phyloP scores from a whole-genome alignment of 495 filamentous ascomycete genomes.

The Massariosphaeria phaeospora region DNA sequence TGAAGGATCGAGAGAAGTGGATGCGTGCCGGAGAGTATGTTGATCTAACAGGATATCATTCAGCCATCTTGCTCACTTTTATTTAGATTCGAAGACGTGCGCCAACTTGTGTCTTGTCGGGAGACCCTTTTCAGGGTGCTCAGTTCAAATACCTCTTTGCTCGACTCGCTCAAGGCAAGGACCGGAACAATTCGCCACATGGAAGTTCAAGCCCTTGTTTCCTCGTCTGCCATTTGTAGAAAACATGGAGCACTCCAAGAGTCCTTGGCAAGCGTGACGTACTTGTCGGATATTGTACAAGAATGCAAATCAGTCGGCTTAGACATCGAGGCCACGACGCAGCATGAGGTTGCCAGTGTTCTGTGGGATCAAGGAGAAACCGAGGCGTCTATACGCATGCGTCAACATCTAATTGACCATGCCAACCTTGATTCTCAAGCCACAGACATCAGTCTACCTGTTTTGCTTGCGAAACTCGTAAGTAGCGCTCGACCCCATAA shows the following conservation, averaged over 20 bases:
- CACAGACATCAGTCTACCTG: slow-evolving; percentile 43
- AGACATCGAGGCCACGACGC: slow-evolving; percentile 67
- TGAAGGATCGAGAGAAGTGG: slow-evolving; percentile 65
- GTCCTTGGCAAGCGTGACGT: slow-evolving; percentile 75
- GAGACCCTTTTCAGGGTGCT: slow-evolving; percentile 79
- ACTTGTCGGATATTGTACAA: slow-evolving; percentile 65
- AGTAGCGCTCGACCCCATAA: slow-evolving; percentile 28
- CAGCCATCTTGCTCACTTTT: not conserved
- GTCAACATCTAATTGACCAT: slow-evolving; percentile 55
- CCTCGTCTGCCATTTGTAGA: slow-evolving; percentile 68
- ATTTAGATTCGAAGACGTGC: slow-evolving; percentile 70
- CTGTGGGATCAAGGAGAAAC: slow-evolving; percentile 94
- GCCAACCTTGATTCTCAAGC: slow-evolving; percentile 22
- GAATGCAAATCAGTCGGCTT: slow-evolving; percentile 63
- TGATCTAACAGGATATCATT: slow-evolving; percentile 2
- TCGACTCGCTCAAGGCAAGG: slow-evolving; percentile 51
- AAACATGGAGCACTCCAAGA: slow-evolving; percentile 78
- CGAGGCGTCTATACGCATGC: slow-evolving; percentile 82
- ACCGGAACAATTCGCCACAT: slow-evolving; percentile 60
- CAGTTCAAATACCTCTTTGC: slow-evolving; percentile 60
- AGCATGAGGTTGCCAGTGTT: slow-evolving; percentile 77
- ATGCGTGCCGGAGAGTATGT: slow-evolving; percentile 71
- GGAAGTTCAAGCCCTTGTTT: slow-evolving; percentile 67
- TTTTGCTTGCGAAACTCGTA: slow-evolving; percentile 81
- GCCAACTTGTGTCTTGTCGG: slow-evolving; percentile 73